Evolutionary conservation across 768 basidiomycete species (phyloP).

Genomic region (Dendrothele bispora): DNA sequence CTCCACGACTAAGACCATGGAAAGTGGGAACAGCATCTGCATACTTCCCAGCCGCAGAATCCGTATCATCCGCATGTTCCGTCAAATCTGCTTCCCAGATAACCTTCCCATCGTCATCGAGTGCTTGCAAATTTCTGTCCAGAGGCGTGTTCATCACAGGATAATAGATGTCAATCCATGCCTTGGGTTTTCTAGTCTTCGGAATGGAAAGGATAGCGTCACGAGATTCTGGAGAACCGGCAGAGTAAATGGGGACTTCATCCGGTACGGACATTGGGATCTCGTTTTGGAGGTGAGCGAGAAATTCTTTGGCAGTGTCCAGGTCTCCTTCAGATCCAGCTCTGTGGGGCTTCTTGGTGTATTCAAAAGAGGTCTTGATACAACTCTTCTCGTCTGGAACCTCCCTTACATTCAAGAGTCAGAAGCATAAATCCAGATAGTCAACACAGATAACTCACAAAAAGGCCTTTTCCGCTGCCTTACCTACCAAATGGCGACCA

Average conservation of each 20-base stretch:
- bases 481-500: conserved; percentile 1
- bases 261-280: conserved; percentile 37
- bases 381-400: conserved; percentile 53
- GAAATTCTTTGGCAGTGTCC: conserved; percentile 55
- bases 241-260: conserved; percentile 47
- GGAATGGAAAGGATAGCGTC: conserved; percentile 51
- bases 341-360: conserved; percentile 55
- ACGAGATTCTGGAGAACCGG: conserved; percentile 55
- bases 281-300: conserved; percentile 50
- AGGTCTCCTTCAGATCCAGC: conserved; percentile 60
- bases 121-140: conserved; percentile 52
- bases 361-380: conserved; percentile 49
- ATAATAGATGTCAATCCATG: conserved; percentile 74
- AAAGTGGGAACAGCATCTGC: conserved; percentile 61
- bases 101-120: conserved; percentile 47
- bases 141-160: conserved; percentile 72
- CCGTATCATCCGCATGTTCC: conserved; percentile 65
- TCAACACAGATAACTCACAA: conserved; percentile 1
- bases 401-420: conserved; percentile 31
- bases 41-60: conserved; percentile 60
- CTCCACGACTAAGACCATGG: conserved; percentile 70
- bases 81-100: conserved; percentile 63
- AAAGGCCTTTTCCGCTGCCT: conserved; percentile 6
- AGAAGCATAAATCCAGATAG: background rate
- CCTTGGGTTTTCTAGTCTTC: conserved; percentile 37